Evolutionary conservation across 192 early-diverging fungal species (phyloP).

Genomic region (Rhizoclosmatium sp.): DNA sequence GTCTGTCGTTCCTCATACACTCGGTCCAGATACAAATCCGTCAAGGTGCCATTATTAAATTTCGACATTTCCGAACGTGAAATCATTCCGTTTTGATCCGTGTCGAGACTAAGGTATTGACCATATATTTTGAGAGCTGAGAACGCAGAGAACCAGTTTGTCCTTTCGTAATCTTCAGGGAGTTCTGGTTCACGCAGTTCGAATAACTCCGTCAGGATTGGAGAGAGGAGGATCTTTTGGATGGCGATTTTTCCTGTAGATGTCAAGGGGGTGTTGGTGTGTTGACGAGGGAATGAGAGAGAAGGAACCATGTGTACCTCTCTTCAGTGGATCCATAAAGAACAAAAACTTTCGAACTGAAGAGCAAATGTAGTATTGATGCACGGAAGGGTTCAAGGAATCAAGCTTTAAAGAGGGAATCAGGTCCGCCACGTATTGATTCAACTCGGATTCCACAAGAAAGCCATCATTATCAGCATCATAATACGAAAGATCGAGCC

Average conservation of each 20-base stretch:
- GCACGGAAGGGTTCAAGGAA: conserved; percentile 34
- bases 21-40: conserved; percentile 57
- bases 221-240: conserved; percentile 55
- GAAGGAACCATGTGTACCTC: conserved; percentile 39
- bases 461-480: conserved; percentile 57
- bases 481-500: conserved; percentile 53
- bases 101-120: conserved; percentile 60
- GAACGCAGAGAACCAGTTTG: conserved; percentile 63
- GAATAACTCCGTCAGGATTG: conserved; percentile 61
- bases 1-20: conserved; percentile 62
- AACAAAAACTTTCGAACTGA: conserved; percentile 60
- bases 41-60: conserved; percentile 56
- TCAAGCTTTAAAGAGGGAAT: conserved; percentile 55
- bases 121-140: conserved; percentile 53
- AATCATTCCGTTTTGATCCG: conserved; percentile 60
- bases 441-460: conserved; percentile 56
- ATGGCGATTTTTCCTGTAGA: conserved; percentile 53
- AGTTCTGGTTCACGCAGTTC: conserved; percentile 61
- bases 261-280: not conserved
- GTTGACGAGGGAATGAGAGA: not conserved
- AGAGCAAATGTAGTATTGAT: conserved; percentile 60
- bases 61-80: conserved; percentile 48
- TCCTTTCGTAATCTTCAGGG: conserved; percentile 42
- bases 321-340: conserved; percentile 57
- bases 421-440: conserved; percentile 56